These are phyloP conservation scores for Botrytis fabae DNA, from an alignment of 2,329 filamentous ascomycete species.

Conservation along the genomic window DNA sequence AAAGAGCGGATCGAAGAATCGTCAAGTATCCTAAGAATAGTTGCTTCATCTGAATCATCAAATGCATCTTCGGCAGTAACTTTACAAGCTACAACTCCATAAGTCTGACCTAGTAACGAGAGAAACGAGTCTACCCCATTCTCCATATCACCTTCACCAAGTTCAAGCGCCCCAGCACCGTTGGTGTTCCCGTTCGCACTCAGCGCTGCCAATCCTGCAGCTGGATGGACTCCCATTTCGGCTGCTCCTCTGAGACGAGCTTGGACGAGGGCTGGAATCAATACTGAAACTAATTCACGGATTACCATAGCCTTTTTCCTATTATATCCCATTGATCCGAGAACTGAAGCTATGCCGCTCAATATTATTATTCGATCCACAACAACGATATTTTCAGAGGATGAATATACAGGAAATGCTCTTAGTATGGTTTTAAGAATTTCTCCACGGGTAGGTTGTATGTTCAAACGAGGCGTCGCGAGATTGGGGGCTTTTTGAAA, in stretches of 20 bases:
- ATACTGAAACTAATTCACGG: constrained; percentile 77
- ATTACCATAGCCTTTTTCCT: constrained; percentile 91
- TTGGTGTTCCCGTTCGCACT: constrained; percentile 51
- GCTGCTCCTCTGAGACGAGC: constrained; percentile 90
- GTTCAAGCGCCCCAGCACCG: constrained; percentile 57
- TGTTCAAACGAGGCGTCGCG: constrained; percentile 55
- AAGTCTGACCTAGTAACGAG: constrained; percentile 60
- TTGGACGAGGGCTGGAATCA: constrained; percentile 84
- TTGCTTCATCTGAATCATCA: constrained; percentile 53
- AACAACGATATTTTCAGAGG: constrained; percentile 66
- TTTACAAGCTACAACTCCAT: constrained; percentile 55
- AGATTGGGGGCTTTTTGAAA: constrained; percentile 49
- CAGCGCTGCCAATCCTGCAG: constrained; percentile 77
- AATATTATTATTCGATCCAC: constrained; percentile 78
- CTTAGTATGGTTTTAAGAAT: constrained; percentile 67
- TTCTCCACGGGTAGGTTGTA: constrained; percentile 59
- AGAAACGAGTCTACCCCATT: constrained; percentile 65
- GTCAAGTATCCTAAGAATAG: constrained; percentile 58
- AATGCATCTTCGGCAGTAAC: constrained; percentile 24
- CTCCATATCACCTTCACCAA: constrained; percentile 65
- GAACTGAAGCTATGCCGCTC: constrained; percentile 82
- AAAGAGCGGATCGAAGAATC: constrained; percentile 64
- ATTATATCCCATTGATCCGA: constrained; percentile 75
- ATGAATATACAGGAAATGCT: constrained; percentile 65
- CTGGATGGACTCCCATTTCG: constrained; percentile 94